Evolutionary conservation across 371 early-diverging fungal genomes (phyloP), one percentile per base, ranked within the genome.

Genomic region (Mucor piriformis): DNA sequence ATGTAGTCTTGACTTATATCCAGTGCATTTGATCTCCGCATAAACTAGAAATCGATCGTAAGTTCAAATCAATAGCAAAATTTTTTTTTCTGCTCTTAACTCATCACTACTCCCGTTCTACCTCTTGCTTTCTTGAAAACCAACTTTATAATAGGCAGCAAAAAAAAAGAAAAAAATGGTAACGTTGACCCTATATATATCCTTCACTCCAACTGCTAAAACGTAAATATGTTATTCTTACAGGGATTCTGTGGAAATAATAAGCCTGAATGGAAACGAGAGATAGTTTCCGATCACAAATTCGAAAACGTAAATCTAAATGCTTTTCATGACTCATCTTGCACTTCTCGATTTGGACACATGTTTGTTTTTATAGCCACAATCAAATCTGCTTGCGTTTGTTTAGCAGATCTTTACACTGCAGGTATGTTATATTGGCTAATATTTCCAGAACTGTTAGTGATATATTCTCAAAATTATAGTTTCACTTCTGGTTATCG

Each of bases 301-400:
- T 92, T 95, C 66, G 93, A 92, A 66, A 89, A 86, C 74, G 78
- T 95, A 52, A 86, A 95, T 61, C 82, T 93, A 12, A 84, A 91
- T 18, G 91, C 90, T 60, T 92, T 92, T 74, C 63, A 84, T 35
- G 82, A 87, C 60, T 51, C 69, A 21, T 76, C 79, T 10, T 81
- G 63, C 52, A 42, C 59, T 49, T 59, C 73, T 8, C 70, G 79
- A 50, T 53, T 88, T 38, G 63, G 69, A 13, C 91, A 93, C 69
- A 42, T 69, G 3, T 80, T 83, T 34, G 77, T 92, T 18, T 93
- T 88, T 70, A 53, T 89, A 21, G 66, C 82, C 3, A 81, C 89
- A 15, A 66, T 94, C 50, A 90, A 89, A 57, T 84, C 92, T 11
- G 74, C 90, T 46, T 79, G 90, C n/a, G 86, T 93, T 5, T 90